These are phyloP conservation scores for Fusarium sp. DNA, from an alignment of 2,329 filamentous ascomycete species.

Conservation along the genomic window DNA sequence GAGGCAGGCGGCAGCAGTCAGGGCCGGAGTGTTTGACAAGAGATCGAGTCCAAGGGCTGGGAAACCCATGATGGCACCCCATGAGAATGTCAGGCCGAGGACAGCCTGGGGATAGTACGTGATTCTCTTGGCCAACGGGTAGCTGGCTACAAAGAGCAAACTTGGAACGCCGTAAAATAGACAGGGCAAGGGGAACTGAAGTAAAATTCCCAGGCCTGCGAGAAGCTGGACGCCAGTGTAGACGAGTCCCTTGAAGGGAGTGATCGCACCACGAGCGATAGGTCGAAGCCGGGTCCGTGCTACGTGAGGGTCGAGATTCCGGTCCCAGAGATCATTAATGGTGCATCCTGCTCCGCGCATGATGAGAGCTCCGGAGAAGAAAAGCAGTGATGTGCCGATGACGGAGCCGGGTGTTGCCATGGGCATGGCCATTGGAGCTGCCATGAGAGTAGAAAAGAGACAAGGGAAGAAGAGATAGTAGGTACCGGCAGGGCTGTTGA, in stretches of 20 bases:
- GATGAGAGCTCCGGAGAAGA: constrained; percentile 82
- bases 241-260: constrained; percentile 78
- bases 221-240: constrained; percentile 84
- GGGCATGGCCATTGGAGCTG: constrained; percentile 78
- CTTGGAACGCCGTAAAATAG: constrained; percentile 85
- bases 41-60: constrained; percentile 85
- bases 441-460: constrained; percentile 86
- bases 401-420: constrained; percentile 74
- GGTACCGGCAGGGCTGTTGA: constrained; percentile 86
- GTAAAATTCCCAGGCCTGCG: constrained; percentile 79
- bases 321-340: constrained; percentile 93
- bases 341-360: constrained; percentile 92
- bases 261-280: constrained; percentile 84
- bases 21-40: constrained; percentile 73
- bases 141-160: constrained; percentile 79
- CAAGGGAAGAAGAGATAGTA: constrained; percentile 92
- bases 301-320: constrained; percentile 87
- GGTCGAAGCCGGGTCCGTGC: constrained; percentile 83
- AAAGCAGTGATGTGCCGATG: constrained; percentile 76
- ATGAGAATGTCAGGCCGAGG: constrained; percentile 88
- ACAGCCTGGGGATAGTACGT: constrained; percentile 91
- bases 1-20: constrained; percentile 77
- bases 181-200: constrained; percentile 83
- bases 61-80: constrained; percentile 91
- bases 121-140: constrained; percentile 88